Conservation (phyloP, 2,329 filamentous ascomycete species). For the Corinectria fuckeliana region DNA sequence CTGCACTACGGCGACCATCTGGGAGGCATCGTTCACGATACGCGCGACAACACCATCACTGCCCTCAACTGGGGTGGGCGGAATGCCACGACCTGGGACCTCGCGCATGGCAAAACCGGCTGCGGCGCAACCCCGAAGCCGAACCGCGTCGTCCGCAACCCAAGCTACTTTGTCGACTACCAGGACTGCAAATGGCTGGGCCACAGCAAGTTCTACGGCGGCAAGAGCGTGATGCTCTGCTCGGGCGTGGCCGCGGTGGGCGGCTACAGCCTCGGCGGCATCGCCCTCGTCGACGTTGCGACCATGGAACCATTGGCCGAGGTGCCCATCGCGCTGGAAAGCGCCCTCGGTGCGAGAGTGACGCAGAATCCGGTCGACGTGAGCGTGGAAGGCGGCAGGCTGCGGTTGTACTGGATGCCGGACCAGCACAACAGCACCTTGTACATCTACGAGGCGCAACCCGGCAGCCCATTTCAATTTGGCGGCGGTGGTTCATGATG, state of each 20-base stretch:
- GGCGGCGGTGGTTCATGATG: constrained; percentile 21
- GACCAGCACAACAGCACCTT: constrained; percentile 54
- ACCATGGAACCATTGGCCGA: constrained; percentile 54
- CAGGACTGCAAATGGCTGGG: constrained; percentile 61
- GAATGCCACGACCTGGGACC: constrained; percentile 47
- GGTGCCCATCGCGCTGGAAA: constrained; percentile 52
- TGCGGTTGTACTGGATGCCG: constrained; percentile 55
- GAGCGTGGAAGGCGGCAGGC: constrained; percentile 49
- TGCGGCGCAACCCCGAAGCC: constrained; percentile 29
- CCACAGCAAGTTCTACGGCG: constrained; percentile 43
- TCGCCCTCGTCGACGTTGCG: constrained; percentile 54
- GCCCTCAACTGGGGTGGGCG: constrained; percentile 56
- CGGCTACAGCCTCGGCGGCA: constrained; percentile 48
- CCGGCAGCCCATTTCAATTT: constrained; percentile 28
- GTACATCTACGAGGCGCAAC: constrained; percentile 54
- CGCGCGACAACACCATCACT: constrained; percentile 41
- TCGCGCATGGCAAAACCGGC: constrained; percentile 25
- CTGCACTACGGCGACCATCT: constrained; percentile 51
- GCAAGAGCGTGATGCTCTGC: constrained; percentile 54
- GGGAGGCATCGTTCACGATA: constrained; percentile 55
- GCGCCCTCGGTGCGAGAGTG: constrained; percentile 46
- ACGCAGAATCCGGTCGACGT: constrained; percentile 58
- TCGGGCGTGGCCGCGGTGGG: constrained; percentile 51
- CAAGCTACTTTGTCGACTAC: constrained; percentile 55
- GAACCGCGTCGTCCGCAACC: constrained; percentile 41